Evolutionary conservation across 2,329 filamentous ascomycete genomes (phyloP).

Genomic region (Ascochyta viciae-villosae): DNA sequence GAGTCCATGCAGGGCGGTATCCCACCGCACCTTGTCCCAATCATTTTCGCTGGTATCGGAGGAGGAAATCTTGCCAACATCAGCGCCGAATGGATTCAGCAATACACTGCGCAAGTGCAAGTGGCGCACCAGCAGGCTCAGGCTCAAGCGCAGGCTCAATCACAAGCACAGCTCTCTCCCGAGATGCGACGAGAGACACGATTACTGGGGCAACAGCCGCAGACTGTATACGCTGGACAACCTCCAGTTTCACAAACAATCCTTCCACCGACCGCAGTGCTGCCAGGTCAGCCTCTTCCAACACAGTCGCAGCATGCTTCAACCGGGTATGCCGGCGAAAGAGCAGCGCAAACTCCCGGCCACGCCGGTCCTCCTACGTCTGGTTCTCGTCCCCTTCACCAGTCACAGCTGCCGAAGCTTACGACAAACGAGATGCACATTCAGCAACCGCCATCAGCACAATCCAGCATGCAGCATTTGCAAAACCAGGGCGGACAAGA

Average conservation of each 20-base stretch:
- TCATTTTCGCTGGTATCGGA: conserved; percentile 62
- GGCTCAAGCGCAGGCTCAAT: conserved; percentile 50
- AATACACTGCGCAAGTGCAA: conserved; percentile 57
- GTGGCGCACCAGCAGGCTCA: conserved; percentile 53
- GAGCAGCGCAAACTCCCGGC: conserved; percentile 38
- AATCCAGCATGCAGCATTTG: conserved; percentile 50
- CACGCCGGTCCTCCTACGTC: conserved; percentile 48
- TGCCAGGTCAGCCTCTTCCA: conserved; percentile 49
- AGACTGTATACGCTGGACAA: conserved; percentile 40
- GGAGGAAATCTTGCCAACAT: conserved; percentile 56
- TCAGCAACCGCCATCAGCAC: conserved; percentile 54
- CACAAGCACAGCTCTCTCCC: conserved; percentile 50
- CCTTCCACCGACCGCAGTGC: conserved; percentile 42
- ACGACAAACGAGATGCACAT: conserved; percentile 61
- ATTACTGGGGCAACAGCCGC: conserved; percentile 50
- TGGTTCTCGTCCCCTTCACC: conserved; percentile 54
- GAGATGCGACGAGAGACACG: conserved; percentile 53
- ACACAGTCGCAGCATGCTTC: conserved; percentile 49
- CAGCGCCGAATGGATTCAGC: conserved; percentile 59
- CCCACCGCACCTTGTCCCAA: conserved; percentile 59
- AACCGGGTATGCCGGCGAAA: conserved; percentile 38
- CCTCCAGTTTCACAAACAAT: conserved; percentile 42
- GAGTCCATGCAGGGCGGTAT: conserved; percentile 61
- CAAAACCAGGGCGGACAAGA: conserved; percentile 61
- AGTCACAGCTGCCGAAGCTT: conserved; percentile 58